Percentiles rank a stretch among this genome's conserved stretches.
These are phyloP conservation scores for Moesziomyces aphidis DNA, from an alignment of 1,284 basidiomycete genomes.

Conservation along the genomic window DNA sequence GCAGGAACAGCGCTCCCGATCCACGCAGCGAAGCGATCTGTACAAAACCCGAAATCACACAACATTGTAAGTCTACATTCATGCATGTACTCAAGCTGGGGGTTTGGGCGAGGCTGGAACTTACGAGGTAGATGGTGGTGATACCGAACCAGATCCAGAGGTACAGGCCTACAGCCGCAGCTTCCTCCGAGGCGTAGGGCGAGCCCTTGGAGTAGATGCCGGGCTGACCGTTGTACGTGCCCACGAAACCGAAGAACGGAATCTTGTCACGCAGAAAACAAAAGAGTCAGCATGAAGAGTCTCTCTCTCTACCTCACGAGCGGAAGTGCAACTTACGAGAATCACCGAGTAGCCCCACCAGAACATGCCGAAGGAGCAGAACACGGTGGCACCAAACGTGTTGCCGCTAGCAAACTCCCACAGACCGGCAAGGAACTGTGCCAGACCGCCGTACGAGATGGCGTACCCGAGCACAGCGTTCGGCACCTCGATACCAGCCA, in stretches of 20 bases:
- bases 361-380: conserved; percentile 49
- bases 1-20: conserved; percentile 36
- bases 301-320: too few relatives aligned
- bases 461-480: conserved; percentile 43
- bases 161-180: conserved; percentile 41
- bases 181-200: conserved; percentile 32
- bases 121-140: conserved; percentile 48
- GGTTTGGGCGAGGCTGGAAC: not conserved
- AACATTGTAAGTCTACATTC: not conserved
- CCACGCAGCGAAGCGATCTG: conserved; percentile 30
- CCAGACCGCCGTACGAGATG: conserved; percentile 42
- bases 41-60: not conserved
- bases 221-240: conserved; percentile 43
- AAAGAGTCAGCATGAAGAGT: not conserved
- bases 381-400: conserved; percentile 57
- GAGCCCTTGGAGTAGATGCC: conserved; percentile 37
- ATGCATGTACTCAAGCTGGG: too few relatives aligned
- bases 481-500: conserved; percentile 41
- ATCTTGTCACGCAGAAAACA: conserved; percentile 8
- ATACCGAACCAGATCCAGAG: conserved; percentile 58
- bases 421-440: conserved; percentile 55
- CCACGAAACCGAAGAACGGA: conserved; percentile 53
- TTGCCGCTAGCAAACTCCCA: conserved; percentile 59
- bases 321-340: conserved; percentile 5
- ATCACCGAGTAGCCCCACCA: conserved; percentile 59